phyloP scores from a whole-genome alignment of 2,329 filamentous ascomycete species.

The Fusarium nematophilum region DNA sequence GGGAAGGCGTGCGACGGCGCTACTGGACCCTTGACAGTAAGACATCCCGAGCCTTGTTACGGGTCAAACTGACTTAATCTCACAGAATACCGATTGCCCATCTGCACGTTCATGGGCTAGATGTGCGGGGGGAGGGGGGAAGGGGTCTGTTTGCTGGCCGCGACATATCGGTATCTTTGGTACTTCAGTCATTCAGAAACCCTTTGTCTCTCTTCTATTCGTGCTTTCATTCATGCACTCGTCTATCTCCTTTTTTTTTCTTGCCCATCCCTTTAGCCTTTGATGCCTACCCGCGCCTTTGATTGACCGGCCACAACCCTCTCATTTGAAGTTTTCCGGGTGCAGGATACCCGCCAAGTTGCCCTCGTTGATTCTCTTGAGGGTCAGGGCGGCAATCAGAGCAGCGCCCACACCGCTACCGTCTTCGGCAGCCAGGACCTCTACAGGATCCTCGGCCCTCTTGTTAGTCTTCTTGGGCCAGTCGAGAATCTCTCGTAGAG shows the following conservation, averaged over 20 bases:
- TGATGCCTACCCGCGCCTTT: conserved; percentile 29
- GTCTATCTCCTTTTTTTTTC: conserved; percentile 42
- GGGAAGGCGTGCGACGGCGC: conserved; percentile 86
- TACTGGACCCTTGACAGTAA: conserved; percentile 88
- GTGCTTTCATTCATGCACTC: conserved; percentile 30
- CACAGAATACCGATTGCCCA: conserved; percentile 76
- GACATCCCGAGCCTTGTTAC: conserved; percentile 41
- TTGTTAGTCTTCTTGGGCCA: conserved; percentile 78
- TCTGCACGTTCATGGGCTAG: conserved; percentile 78
- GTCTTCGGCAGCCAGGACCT: conserved; percentile 91
- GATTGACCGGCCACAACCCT: neutral
- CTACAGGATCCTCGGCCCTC: conserved; percentile 86
- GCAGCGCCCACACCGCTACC: conserved; percentile 97
- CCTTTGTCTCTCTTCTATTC: conserved; percentile 25
- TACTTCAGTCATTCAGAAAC: conserved; percentile 17
- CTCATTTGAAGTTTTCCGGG: conserved; percentile 68
- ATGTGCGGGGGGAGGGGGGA: conserved; percentile 5
- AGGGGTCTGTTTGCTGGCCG: neutral
- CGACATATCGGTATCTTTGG: conserved; percentile 23
- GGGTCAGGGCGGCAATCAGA: conserved; percentile 82
- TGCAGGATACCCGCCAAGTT: conserved; percentile 73
- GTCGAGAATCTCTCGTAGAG: conserved; percentile 93
- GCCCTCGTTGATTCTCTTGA: conserved; percentile 72
- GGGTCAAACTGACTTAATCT: conserved; percentile 38
- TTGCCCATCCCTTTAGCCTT: conserved; percentile 25